Conservation (phyloP, 352 stramenopile species). For the Blastocystis sp. region DNA sequence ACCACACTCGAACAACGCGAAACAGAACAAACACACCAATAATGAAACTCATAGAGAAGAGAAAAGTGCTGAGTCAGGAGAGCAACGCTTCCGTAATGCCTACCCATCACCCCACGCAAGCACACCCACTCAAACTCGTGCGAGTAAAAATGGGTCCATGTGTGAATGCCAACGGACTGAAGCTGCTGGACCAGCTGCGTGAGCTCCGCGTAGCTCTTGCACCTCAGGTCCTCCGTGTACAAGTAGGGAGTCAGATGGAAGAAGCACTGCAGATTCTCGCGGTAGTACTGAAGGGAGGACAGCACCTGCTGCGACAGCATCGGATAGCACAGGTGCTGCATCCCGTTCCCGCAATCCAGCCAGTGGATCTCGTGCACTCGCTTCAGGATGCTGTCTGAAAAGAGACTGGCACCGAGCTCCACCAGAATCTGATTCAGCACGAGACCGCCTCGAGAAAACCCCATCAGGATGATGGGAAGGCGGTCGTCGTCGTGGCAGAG, state of each 20-base stretch:
- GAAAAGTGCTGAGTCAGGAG: constrained; percentile 43
- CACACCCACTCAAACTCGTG: constrained; percentile 27
- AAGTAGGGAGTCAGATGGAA: constrained; percentile 59
- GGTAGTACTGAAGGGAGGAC: constrained; percentile 30
- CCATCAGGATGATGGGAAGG: constrained; percentile 41
- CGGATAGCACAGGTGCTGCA: constrained; percentile 18
- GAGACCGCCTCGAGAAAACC: constrained; percentile 46
- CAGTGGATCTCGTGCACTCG: constrained; percentile 53
- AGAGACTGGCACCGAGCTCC: constrained; percentile 31
- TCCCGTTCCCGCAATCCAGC: constrained; percentile 59
- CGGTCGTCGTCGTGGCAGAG: not conserved
- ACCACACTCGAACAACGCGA: too few species aligned
- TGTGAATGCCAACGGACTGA: constrained; percentile 4
- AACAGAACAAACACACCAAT: constrained; percentile 32
- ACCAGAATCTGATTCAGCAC: constrained; percentile 61
- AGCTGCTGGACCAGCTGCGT: constrained; percentile 28
- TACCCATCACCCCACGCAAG: not conserved
- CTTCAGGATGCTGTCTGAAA: constrained; percentile 33
- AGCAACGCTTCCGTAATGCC: constrained; percentile 37
- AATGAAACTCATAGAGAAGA: constrained; percentile 67
- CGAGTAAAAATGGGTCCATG: constrained; percentile 21
- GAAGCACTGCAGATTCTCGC: not conserved
- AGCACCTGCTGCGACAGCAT: not conserved
- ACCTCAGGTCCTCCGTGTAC: constrained; percentile 11
- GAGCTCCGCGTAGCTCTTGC: constrained; percentile 9